Evolutionary conservation across 1,284 basidiomycete genomes (phyloP).

Genomic region (Ceratobasidium sp.): DNA sequence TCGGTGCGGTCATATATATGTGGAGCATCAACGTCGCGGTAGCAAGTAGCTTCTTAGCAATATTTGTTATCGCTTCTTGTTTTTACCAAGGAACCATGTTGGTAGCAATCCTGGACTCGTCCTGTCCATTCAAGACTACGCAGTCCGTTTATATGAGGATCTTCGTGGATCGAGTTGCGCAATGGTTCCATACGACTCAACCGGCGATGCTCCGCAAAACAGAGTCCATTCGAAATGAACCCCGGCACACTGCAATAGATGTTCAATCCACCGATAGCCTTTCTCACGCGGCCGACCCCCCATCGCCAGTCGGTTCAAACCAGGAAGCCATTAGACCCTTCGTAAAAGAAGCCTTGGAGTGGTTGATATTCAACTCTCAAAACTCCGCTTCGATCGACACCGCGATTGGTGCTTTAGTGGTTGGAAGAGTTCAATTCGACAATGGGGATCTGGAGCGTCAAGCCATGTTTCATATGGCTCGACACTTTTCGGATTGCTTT

Average conservation of each 20-base stretch:
- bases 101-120: background rate
- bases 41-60: background rate
- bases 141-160: background rate
- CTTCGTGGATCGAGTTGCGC: background rate
- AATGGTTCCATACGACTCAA: too few species aligned
- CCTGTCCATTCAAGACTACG: conserved; percentile 25
- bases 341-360: conserved; percentile 1
- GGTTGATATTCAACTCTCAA: conserved; percentile 14
- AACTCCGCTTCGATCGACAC: conserved; percentile 8
- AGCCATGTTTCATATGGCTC: background rate
- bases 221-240: too few species aligned
- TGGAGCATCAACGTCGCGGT: conserved; percentile 27
- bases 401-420: conserved; percentile 12
- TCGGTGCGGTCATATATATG: conserved; percentile 15
- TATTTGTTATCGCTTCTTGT: background rate
- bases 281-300: too few species aligned
- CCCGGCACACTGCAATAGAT: too few species aligned
- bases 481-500: conserved; percentile 31
- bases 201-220: too few species aligned
- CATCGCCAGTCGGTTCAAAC: background rate
- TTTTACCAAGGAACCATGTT: conserved; percentile 20
- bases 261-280: too few species aligned
- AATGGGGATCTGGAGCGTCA: background rate
- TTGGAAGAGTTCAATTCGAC: background rate
- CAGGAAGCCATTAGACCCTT: background rate